phyloP scores from a whole-genome alignment of 371 early-diverging fungal species.

The Mucor saturninus region DNA sequence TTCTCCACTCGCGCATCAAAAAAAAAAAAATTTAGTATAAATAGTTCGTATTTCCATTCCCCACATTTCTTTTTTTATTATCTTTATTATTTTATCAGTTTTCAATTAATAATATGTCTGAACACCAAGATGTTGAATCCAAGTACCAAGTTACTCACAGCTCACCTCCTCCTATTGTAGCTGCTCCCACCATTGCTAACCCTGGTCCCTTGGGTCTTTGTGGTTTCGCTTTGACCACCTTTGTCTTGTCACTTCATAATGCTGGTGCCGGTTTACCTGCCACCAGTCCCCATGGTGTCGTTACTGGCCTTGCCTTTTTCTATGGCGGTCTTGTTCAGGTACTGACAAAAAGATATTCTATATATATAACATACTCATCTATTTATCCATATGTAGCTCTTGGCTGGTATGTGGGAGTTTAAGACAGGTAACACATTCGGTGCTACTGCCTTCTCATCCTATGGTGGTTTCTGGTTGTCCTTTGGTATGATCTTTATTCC shows the following conservation, averaged over 20 bases:
- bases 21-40: constrained; percentile 7
- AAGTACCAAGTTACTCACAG: constrained; percentile 30
- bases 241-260: constrained; percentile 72
- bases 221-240: constrained; percentile 78
- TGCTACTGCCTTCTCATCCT: constrained; percentile 80
- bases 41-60: constrained; percentile 18
- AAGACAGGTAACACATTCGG: constrained; percentile 78
- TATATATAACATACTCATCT: constrained; percentile 8
- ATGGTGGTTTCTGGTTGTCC: constrained; percentile 79
- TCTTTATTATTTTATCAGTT: background rate
- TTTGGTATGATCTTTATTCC: constrained; percentile 67
- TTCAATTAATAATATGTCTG: constrained; percentile 7
- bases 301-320: constrained; percentile 74
- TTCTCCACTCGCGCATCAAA: background rate
- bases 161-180: constrained; percentile 21
- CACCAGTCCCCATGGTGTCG: constrained; percentile 59
- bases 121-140: constrained; percentile 31
- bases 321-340: constrained; percentile 83
- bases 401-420: constrained; percentile 83
- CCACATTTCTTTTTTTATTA: constrained; percentile 9
- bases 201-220: constrained; percentile 80
- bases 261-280: constrained; percentile 68
- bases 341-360: background rate
- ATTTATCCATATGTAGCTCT: constrained; percentile 41
- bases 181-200: constrained; percentile 58